Percentiles rank a stretch among this genome's conserved stretches.
These are phyloP conservation scores for Paspalum notatum DNA, from an alignment of 176 grass and related monocot species.

Conservation along the genomic window DNA sequence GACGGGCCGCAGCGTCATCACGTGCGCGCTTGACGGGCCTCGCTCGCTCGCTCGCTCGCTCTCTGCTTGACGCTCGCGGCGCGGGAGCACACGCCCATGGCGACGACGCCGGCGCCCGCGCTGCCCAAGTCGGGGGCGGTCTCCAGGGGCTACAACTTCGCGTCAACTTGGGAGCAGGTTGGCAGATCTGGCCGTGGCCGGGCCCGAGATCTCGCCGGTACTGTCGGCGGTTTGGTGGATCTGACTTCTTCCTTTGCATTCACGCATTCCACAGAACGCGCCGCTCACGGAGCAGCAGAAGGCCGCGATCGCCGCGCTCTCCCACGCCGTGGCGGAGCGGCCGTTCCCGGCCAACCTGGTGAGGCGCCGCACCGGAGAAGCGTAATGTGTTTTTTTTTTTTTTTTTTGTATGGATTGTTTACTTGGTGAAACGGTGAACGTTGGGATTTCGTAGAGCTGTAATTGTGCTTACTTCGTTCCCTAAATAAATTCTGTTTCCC, in stretches of 20 bases:
- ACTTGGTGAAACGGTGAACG: background rate
- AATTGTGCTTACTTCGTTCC: background rate
- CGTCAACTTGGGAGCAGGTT: slow-evolving; percentile 92
- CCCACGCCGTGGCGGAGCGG: slow-evolving; percentile 74
- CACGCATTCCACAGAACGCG: slow-evolving; percentile 60
- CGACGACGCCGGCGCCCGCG: slow-evolving; percentile 24
- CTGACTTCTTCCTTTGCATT: slow-evolving; percentile 42
- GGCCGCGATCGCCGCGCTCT: slow-evolving; percentile 84
- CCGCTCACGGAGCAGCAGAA: slow-evolving; percentile 89
- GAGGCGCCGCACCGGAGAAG: slow-evolving; percentile 21
- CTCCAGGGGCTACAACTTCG: slow-evolving; percentile 92
- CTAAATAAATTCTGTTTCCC: background rate
- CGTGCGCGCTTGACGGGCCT: too few relatives aligned
- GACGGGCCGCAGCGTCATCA: too few relatives aligned
- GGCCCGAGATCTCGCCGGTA: slow-evolving; percentile 9
- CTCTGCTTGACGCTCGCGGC: slow-evolving; percentile 16
- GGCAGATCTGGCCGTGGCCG: slow-evolving; percentile 29
- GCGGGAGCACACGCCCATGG: slow-evolving; percentile 7
- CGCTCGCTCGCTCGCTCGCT: too few relatives aligned
- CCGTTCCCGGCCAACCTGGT: slow-evolving; percentile 84
- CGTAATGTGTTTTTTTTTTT: background rate
- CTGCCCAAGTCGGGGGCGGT: slow-evolving; percentile 78
- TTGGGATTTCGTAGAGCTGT: background rate
- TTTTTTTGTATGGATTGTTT: background rate
- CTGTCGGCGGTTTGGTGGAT: slow-evolving; percentile 37